Percentiles rank a stretch among this genome's conserved stretches.
Evolutionary conservation across 2,329 filamentous ascomycete species (phyloP).

Genomic region (Colletotrichum sp.): DNA sequence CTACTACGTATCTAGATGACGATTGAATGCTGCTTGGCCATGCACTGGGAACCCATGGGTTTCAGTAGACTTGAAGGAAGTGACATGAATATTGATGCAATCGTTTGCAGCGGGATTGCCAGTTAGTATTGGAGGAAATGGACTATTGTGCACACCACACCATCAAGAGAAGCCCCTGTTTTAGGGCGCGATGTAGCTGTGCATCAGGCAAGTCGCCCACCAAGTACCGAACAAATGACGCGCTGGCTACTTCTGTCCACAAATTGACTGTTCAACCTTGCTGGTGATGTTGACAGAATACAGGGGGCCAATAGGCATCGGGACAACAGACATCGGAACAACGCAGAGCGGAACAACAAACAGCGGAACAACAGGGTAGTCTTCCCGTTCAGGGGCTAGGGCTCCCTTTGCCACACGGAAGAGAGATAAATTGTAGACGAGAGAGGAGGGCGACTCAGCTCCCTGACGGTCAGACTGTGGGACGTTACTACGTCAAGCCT

Average conservation of each 20-base stretch:
- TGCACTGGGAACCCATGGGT: accelerated
- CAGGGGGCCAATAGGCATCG: not conserved
- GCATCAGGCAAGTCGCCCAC: not conserved
- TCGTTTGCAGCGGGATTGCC: not conserved
- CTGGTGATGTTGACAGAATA: not conserved
- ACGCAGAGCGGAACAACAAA: accelerated
- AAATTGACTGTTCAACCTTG: not conserved
- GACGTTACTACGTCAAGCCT: not conserved
- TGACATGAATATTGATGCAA: accelerated
- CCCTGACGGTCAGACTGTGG: not conserved
- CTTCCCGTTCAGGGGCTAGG: not conserved
- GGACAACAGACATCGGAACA: not conserved
- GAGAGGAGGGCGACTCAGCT: not conserved
- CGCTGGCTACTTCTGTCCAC: not conserved
- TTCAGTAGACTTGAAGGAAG: not conserved
- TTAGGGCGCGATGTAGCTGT: not conserved
- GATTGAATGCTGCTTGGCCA: not conserved
- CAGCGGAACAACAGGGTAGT: not conserved
- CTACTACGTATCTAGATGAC: not conserved
- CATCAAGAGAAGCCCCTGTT: not conserved
- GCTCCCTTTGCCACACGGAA: not conserved
- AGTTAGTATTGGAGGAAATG: not conserved
- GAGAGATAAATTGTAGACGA: not conserved
- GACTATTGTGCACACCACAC: not conserved
- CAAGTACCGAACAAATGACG: not conserved